These are phyloP conservation scores for Sarocladium oryzae DNA, from an alignment of 2,329 filamentous ascomycete species.

Conservation along the genomic window DNA sequence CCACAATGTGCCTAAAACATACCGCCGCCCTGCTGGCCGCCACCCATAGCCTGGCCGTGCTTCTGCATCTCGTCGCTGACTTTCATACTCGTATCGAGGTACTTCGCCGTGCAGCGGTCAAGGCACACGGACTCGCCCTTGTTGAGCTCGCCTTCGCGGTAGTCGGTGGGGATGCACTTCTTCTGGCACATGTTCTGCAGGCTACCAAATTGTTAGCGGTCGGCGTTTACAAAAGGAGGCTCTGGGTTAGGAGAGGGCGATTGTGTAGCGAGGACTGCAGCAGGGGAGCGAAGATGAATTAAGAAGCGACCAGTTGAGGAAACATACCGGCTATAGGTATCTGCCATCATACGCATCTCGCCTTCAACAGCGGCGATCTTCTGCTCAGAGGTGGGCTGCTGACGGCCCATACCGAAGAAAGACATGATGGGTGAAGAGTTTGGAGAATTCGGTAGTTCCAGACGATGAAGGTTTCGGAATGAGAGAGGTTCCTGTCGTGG, in stretches of 20 bases:
- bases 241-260: not conserved
- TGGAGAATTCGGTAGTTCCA: conserved; percentile 3
- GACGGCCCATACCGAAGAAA: conserved; percentile 47
- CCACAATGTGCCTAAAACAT: conserved; percentile 27
- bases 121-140: conserved; percentile 98
- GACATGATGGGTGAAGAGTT: conserved; percentile 29
- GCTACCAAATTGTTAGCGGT: conserved; percentile 41
- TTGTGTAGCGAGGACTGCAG: no score
- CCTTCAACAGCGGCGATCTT: conserved; percentile 96
- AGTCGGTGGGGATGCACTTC: conserved; percentile 89
- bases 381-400: conserved; percentile 88
- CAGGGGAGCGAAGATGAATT: no score
- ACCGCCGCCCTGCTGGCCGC: conserved; percentile 32
- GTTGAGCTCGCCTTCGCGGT: conserved; percentile 94
- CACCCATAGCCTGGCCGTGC: conserved; percentile 65
- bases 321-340: conserved; percentile 92
- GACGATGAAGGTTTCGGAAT: not conserved
- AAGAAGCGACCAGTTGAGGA: no score
- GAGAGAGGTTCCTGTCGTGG: not conserved
- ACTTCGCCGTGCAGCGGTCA: conserved; percentile 94
- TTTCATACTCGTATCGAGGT: conserved; percentile 98
- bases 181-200: conserved; percentile 82
- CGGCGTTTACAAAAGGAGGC: not conserved
- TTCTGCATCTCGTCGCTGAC: conserved; percentile 94
- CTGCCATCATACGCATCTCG: conserved; percentile 94